Conservation (phyloP, 2,329 filamentous ascomycete genomes). For the Paramyrothecium roridum region DNA sequence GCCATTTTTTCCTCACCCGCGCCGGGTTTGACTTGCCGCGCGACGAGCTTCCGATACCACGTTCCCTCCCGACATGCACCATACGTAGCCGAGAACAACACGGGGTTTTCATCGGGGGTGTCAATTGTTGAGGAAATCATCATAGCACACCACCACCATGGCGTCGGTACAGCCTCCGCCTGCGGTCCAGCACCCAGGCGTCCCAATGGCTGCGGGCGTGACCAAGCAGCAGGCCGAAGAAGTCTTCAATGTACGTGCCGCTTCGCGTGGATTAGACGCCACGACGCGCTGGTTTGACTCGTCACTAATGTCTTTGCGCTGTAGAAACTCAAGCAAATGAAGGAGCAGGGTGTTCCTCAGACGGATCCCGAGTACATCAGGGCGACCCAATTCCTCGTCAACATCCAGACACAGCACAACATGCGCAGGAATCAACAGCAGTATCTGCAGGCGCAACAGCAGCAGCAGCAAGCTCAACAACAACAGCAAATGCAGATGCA, state of each 20-base stretch:
- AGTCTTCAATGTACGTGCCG: slow-evolving; percentile 57
- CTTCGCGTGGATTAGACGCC: neutral
- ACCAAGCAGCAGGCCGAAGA: slow-evolving; percentile 78
- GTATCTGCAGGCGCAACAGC: slow-evolving; percentile 34
- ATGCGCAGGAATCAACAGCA: slow-evolving; percentile 47
- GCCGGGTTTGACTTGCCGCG: slow-evolving; percentile 12
- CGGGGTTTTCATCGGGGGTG: slow-evolving; percentile 19
- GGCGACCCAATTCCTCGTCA: slow-evolving; percentile 69
- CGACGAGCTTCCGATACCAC: slow-evolving; percentile 13
- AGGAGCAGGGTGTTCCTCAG: slow-evolving; percentile 74
- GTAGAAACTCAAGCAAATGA: slow-evolving; percentile 88
- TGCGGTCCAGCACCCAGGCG: slow-evolving; percentile 63
- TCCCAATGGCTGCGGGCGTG: slow-evolving; percentile 61
- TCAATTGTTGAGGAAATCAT: slow-evolving; percentile 14
- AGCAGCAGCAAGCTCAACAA: slow-evolving; percentile 43
- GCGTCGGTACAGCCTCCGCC: slow-evolving; percentile 75
- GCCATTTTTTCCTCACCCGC: slow-evolving; percentile 20
- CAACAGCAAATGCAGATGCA: slow-evolving; percentile 46
- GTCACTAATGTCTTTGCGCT: slow-evolving; percentile 3
- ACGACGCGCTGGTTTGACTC: slow-evolving; percentile 2
- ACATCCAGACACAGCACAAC: slow-evolving; percentile 65
- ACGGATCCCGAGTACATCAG: slow-evolving; percentile 88
- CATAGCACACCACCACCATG: slow-evolving; percentile 52
- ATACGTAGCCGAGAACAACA: slow-evolving; percentile 21
- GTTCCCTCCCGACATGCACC: slow-evolving; percentile 35